Conservation (phyloP, 257 asterid species). For the Fraxinus cuspidata region DNA sequence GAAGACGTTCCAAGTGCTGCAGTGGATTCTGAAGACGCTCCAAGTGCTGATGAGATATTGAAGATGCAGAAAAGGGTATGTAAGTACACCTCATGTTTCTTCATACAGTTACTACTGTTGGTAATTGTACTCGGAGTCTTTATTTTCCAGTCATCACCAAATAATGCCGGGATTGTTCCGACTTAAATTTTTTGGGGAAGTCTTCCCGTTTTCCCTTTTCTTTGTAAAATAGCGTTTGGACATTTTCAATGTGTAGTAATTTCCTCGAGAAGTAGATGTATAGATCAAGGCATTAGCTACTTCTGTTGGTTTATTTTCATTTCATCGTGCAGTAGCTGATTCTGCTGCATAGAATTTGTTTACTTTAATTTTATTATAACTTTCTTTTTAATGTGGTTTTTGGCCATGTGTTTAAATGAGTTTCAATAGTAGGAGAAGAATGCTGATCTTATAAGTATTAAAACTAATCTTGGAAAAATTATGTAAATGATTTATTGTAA, state of each 20-base stretch:
- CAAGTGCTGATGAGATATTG: slow-evolving; percentile 37
- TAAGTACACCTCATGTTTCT: slow-evolving; percentile 52
- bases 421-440: neutral
- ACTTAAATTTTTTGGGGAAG: slow-evolving; percentile 37
- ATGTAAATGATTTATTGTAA: too few relatives aligned
- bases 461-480: neutral
- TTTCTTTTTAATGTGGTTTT: slow-evolving; percentile 2
- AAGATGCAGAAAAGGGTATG: slow-evolving; percentile 50
- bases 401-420: neutral
- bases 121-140: slow-evolving; percentile 37
- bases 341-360: slow-evolving; percentile 3
- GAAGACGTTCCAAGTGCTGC: slow-evolving; percentile 36
- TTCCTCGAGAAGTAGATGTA: slow-evolving; percentile 22
- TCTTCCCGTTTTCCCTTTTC: neutral
- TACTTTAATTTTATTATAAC: neutral
- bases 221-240: neutral
- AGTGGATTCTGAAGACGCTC: slow-evolving; percentile 37
- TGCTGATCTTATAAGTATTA: neutral
- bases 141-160: slow-evolving; percentile 37
- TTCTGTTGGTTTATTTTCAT: slow-evolving; percentile 19
- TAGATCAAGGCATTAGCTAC: slow-evolving; percentile 14
- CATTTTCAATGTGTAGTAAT: slow-evolving; percentile 4
- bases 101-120: slow-evolving; percentile 52
- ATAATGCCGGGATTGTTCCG: slow-evolving; percentile 50
- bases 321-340: slow-evolving; percentile 19